These are phyloP conservation scores for Scleroderma citrinum DNA, from an alignment of 768 basidiomycete genomes.

Conservation along the genomic window DNA sequence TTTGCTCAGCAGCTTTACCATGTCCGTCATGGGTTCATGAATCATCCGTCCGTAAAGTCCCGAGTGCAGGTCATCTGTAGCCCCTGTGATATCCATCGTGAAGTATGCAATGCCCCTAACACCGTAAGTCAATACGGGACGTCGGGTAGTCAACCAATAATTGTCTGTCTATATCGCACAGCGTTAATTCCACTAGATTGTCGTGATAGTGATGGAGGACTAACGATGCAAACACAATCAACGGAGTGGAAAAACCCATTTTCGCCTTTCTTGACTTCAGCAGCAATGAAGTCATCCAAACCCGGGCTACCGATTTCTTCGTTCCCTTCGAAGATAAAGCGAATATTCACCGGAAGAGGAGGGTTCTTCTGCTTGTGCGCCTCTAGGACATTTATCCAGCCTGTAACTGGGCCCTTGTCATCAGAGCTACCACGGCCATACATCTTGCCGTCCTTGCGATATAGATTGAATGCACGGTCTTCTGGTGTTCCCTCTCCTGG, in stretches of 20 bases:
- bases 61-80: constrained; percentile 84
- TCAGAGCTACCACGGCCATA: constrained; percentile 86
- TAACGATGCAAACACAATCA: constrained; percentile 89
- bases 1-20: constrained; percentile 75
- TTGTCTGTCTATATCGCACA: constrained; percentile 64
- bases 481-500: background rate
- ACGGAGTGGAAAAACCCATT: constrained; percentile 79
- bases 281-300: constrained; percentile 77
- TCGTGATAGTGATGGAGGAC: constrained; percentile 17
- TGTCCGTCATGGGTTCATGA: constrained; percentile 92
- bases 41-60: constrained; percentile 80
- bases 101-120: constrained; percentile 87
- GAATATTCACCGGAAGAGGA: constrained; percentile 82
- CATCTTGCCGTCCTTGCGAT: constrained; percentile 48
- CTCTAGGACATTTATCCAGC: constrained; percentile 86
- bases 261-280: constrained; percentile 61
- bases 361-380: constrained; percentile 65
- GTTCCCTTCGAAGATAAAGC: constrained; percentile 95
- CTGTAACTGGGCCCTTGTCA: constrained; percentile 86
- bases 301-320: constrained; percentile 93
- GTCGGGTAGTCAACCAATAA: constrained; percentile 87
- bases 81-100: constrained; percentile 76
- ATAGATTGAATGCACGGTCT: constrained; percentile 68
- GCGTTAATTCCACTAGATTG: background rate
- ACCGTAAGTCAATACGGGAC: constrained; percentile 80